Conservation (phyloP, 2,329 filamentous ascomycete species). For the Fusarium verrucosum region DNA sequence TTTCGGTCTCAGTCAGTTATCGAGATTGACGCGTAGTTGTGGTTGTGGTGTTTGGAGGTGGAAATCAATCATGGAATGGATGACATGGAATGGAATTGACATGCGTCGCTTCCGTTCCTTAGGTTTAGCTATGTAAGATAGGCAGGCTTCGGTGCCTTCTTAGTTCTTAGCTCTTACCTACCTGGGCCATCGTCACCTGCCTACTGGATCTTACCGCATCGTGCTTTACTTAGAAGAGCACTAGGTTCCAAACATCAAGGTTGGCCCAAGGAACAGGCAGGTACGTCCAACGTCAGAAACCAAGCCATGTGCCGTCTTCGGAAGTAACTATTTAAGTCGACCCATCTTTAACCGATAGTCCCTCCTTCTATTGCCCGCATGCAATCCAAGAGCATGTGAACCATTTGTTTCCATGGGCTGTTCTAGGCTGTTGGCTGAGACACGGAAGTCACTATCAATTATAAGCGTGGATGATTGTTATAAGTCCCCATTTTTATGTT, state of each 20-base stretch:
- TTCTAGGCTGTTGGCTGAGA: constrained; percentile 19
- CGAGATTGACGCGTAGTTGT: constrained; percentile 17
- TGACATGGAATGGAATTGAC: constrained; percentile 6
- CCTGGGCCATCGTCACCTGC: constrained; percentile 9
- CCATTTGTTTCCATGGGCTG: constrained; percentile 14
- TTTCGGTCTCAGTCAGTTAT: constrained; percentile 12
- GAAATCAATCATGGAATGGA: constrained; percentile 11
- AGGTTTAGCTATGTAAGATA: not conserved
- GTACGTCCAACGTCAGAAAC: constrained; percentile 19
- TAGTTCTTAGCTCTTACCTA: not conserved
- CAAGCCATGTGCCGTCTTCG: constrained; percentile 34
- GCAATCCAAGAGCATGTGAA: constrained; percentile 9
- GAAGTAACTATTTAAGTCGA: constrained; percentile 27
- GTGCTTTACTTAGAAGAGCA: constrained; percentile 22
- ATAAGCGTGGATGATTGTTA: too few relatives aligned
- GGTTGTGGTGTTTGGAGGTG: constrained; percentile 8
- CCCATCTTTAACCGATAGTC: constrained; percentile 18
- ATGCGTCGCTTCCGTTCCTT: constrained; percentile 24
- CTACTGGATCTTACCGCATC: constrained; percentile 9
- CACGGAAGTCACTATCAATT: too few relatives aligned
- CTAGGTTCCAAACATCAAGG: not conserved
- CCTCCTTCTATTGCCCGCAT: constrained; percentile 22
- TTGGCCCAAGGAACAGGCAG: constrained; percentile 14
- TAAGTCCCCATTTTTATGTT: not conserved
- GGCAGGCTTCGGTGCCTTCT: too few relatives aligned